Evolutionary conservation across 2,329 filamentous ascomycete species (phyloP).

Genomic region (Botrytis squamosa): DNA sequence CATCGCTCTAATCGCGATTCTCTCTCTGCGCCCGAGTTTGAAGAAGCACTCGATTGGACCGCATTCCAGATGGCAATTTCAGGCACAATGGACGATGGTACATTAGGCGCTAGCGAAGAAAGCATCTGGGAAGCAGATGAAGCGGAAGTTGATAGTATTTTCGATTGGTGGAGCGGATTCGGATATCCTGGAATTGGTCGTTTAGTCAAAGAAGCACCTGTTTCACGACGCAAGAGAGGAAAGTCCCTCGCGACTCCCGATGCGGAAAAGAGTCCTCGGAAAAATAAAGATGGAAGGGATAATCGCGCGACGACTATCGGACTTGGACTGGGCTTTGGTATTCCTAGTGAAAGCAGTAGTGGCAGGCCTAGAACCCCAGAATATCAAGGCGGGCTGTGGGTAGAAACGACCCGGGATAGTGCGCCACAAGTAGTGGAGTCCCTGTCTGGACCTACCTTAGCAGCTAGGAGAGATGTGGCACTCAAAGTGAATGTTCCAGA

Average conservation of each 20-base stretch:
- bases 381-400: background rate
- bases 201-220: constrained; percentile 22
- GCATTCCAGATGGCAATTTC: constrained; percentile 65
- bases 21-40: constrained; percentile 31
- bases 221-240: constrained; percentile 13
- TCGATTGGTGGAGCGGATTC: constrained; percentile 31
- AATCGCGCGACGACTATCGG: background rate
- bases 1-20: constrained; percentile 39
- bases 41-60: constrained; percentile 60
- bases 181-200: constrained; percentile 28
- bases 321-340: background rate
- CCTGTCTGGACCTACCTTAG: background rate
- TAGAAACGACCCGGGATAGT: background rate
- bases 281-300: background rate
- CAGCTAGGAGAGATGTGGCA: background rate
- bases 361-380: background rate
- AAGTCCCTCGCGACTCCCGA: background rate
- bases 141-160: constrained; percentile 29
- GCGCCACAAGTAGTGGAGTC: background rate
- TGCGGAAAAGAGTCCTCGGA: background rate
- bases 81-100: constrained; percentile 54
- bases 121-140: constrained; percentile 27
- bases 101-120: constrained; percentile 21
- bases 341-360: background rate
- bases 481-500: constrained; percentile 10